Evolutionary conservation across 306 rosid species (phyloP).

Genomic region (Castanea crenata): DNA sequence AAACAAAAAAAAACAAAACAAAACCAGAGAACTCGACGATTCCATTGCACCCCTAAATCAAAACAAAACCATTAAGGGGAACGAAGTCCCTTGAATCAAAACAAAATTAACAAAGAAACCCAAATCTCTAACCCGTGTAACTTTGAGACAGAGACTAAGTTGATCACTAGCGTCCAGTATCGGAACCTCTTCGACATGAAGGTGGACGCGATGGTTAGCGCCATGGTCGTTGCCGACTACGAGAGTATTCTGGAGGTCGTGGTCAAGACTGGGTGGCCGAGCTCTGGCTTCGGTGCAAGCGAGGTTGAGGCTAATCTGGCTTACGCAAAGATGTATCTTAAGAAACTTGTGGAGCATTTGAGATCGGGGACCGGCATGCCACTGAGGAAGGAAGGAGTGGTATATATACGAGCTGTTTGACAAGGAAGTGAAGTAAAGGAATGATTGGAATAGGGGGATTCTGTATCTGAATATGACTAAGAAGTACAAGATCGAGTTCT

Average conservation of each 20-base stretch:
- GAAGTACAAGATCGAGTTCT: conserved; percentile 63
- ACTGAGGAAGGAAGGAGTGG: conserved; percentile 61
- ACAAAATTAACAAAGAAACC: no score
- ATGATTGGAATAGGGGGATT: conserved; percentile 65
- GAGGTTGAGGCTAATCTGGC: conserved; percentile 65
- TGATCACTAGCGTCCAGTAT: conserved; percentile 70
- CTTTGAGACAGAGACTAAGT: no score
- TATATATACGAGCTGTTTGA: conserved; percentile 77
- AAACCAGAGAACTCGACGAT: no score
- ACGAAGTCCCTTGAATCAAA: no score
- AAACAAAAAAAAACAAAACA: no score
- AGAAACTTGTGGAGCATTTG: conserved; percentile 58
- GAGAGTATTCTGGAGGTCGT: conserved; percentile 64
- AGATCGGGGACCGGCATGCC: conserved; percentile 69
- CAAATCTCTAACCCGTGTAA: no score
- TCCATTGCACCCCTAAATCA: no score
- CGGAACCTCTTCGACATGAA: conserved; percentile 75
- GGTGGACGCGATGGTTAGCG: conserved; percentile 64
- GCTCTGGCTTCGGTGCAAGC: conserved; percentile 25
- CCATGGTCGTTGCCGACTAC: conserved; percentile 64
- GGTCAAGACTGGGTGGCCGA: conserved; percentile 92
- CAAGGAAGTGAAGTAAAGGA: conserved; percentile 26
- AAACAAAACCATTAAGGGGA: no score
- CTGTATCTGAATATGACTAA: conserved; percentile 55
- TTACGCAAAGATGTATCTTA: conserved; percentile 71